phyloP scores from a whole-genome alignment of 176 grass and related monocot genomes.

The Aechmea fasciata region DNA sequence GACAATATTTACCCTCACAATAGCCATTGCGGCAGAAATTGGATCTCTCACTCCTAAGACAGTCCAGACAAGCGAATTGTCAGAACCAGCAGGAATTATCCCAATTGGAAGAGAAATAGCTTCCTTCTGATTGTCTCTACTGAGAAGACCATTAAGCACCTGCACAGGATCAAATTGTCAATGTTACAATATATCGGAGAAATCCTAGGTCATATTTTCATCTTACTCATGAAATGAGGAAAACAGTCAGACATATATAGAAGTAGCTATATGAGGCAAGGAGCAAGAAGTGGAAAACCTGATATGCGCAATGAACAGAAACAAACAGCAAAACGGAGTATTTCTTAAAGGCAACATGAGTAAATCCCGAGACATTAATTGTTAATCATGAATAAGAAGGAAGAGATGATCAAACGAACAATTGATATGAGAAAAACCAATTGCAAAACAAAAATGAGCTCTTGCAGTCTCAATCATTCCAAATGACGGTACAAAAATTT shows the following conservation, averaged over 20 bases:
- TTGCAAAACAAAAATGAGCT: too few species aligned
- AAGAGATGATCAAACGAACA: too few species aligned
- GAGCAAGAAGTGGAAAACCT: neutral
- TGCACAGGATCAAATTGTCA: slow-evolving; percentile 29
- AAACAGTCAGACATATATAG: neutral
- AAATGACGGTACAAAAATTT: too few species aligned
- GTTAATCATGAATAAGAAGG: too few species aligned
- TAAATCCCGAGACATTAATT: too few species aligned
- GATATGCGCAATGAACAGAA: too few species aligned
- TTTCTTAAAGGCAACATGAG: too few species aligned
- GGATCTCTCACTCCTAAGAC: slow-evolving; percentile 93
- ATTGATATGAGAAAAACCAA: too few species aligned
- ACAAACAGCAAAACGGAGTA: too few species aligned
- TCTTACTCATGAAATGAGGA: neutral
- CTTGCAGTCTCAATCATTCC: too few species aligned
- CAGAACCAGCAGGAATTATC: slow-evolving; percentile 97
- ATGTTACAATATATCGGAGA: neutral
- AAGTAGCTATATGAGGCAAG: neutral
- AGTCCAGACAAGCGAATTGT: slow-evolving; percentile 97
- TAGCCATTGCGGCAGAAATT: slow-evolving; percentile 83
- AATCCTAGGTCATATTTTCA: neutral
- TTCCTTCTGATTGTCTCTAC: slow-evolving; percentile 75
- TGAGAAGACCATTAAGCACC: slow-evolving; percentile 95
- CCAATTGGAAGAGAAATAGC: slow-evolving; percentile 92
- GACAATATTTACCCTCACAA: slow-evolving; percentile 62